Evolutionary conservation across 768 basidiomycete species (phyloP).

Genomic region (Lentinula guzmanii): DNA sequence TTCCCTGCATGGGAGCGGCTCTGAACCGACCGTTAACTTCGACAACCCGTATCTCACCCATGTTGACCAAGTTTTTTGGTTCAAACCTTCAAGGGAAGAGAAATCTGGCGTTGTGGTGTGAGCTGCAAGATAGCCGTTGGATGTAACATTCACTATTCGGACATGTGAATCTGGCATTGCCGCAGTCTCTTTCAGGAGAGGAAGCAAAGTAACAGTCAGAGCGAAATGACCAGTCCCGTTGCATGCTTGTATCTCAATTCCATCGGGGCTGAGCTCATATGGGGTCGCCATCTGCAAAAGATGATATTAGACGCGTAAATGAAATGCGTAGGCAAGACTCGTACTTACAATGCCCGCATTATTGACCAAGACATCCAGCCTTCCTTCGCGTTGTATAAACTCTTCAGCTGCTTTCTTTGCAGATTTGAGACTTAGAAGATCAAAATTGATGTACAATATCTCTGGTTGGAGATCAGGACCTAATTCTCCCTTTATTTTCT

Average conservation of each 20-base stretch:
- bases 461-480: neutral
- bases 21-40: slow-evolving; percentile 5
- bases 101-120: slow-evolving; percentile 1
- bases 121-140: neutral
- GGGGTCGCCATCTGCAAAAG: slow-evolving; percentile 1
- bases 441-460: slow-evolving; percentile 6
- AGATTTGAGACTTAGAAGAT: slow-evolving; percentile 3
- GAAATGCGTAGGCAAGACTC: neutral
- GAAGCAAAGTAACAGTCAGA: slow-evolving; percentile 5
- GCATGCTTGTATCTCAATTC: slow-evolving; percentile 8
- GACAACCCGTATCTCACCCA: slow-evolving; percentile 4
- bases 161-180: slow-evolving; percentile 5
- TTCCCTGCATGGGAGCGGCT: too few relatives aligned
- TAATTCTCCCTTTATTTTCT: neutral
- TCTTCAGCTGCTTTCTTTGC: slow-evolving; percentile 8
- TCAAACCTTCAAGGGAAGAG: slow-evolving; percentile 4
- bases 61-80: slow-evolving; percentile 1
- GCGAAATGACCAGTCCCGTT: slow-evolving; percentile 7
- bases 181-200: slow-evolving; percentile 2
- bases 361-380: slow-evolving; percentile 10
- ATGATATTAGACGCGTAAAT: neutral
- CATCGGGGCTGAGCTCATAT: slow-evolving; percentile 6
- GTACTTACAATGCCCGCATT: slow-evolving; percentile 10
- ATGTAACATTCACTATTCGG: slow-evolving; percentile 6
- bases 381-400: slow-evolving; percentile 3